Evolutionary conservation across 306 rosid species (phyloP), one percentile per base, ranked within the genome.

Genomic region (Cicer cuneatum): DNA sequence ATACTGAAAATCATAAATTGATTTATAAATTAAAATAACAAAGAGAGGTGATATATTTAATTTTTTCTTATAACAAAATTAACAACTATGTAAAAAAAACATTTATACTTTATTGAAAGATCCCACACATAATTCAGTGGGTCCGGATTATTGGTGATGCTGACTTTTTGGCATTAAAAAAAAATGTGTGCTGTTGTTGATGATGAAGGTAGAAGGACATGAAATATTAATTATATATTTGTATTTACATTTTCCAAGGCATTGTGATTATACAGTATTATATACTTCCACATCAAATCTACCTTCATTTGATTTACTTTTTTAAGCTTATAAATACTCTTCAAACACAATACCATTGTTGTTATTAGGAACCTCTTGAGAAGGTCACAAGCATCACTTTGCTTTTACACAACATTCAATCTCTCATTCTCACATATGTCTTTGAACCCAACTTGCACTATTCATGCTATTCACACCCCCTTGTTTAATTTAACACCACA

Each of bases 211-310:
- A 53, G 73, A 82, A 79, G 69, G 73, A 69, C 42, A 46, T 64
- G 84, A 68, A 35, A 71, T 8, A 68, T 75, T 37, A 73, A 1
- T 11, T 35, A 59, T 8, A 56, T 21, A 5, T 24, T 68, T 67
- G 72, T 38, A 74, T 49, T 72, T 47, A 66, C 71, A 73, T 66
- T 73, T 57, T 42, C 48, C 71, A 5, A 24, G 71, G 72, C 78
- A 42, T 19, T 79, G 83, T 74, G 85, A 77, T 85, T 46, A 43
- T 45, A 67, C 68, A 39, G n/a, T 21, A 69, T 77, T 83, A 52
- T 76, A 83, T 82, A 80, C 68, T 72, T 80, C 87, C 88, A 69
- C 70, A 56, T 69, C 86, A 78, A 80, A 83, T 85, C 84, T 60
- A 67, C 83, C 82, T 52, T 39, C 38, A 58, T 72, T 29, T 18